Evolutionary conservation across 768 basidiomycete species (phyloP).

Genomic region (Serendipita sp.): DNA sequence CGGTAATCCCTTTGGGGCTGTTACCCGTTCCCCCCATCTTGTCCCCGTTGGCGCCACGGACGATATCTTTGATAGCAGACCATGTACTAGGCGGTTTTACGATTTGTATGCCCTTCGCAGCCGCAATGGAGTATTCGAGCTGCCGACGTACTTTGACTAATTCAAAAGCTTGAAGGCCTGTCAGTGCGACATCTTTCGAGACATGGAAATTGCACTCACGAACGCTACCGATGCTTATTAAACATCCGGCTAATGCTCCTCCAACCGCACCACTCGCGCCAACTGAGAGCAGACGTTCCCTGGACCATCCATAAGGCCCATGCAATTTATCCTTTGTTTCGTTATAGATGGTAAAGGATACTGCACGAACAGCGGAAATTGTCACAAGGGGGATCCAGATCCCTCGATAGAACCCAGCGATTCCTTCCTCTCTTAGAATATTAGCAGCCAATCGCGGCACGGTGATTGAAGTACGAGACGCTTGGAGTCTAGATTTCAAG

Average conservation of each 20-base stretch:
- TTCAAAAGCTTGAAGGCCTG: constrained; percentile 51
- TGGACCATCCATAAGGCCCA: constrained; percentile 20
- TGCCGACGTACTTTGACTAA: constrained; percentile 91
- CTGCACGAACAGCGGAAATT: constrained; percentile 93
- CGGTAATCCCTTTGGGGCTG: constrained; percentile 31
- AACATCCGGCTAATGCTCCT: constrained; percentile 74
- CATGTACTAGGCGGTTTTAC: constrained; percentile 62
- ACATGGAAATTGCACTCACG: constrained; percentile 37
- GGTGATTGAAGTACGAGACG: constrained; percentile 56
- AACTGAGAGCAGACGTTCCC: constrained; percentile 38
- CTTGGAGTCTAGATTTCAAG: constrained; percentile 85
- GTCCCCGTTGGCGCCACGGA: constrained; percentile 23
- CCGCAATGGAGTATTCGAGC: constrained; percentile 81
- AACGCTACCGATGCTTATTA: constrained; percentile 79
- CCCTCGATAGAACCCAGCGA: constrained; percentile 80
- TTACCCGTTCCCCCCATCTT: not conserved
- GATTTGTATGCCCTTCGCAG: constrained; percentile 54
- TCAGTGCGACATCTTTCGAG: not conserved
- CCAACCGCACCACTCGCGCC: constrained; percentile 65
- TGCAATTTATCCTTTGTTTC: constrained; percentile 62
- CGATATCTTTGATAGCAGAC: constrained; percentile 67
- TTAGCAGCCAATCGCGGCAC: constrained; percentile 37
- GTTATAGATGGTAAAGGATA: constrained; percentile 83
- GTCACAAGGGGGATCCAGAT: constrained; percentile 87
- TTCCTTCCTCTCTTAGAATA: constrained; percentile 53